Base-by-base conservation (phyloP, 2,329 filamentous ascomycete genomes). In the Penicillium sp. region DNA sequence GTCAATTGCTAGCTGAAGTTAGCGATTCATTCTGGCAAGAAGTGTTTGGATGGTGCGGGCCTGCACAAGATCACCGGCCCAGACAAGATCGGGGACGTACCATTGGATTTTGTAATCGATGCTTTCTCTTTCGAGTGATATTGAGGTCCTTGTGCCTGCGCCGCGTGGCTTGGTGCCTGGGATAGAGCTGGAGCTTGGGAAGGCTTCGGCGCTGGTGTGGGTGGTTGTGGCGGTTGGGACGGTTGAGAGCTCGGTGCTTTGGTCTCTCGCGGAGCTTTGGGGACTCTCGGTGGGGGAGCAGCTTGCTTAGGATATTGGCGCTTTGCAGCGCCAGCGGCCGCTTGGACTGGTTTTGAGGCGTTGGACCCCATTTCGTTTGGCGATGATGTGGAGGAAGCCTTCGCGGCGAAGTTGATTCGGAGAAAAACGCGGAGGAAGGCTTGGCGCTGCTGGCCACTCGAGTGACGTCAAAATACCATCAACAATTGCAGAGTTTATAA, bases 221-320 rank as follows among this genome's bases (percentile, higher is more conserved):
- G 55, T 48, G 32, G 46, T 39, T 36, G 50, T 30, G 43, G 36
- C 30, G 52, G 21, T 43, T 47, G 30, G 12, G 45, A 17, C 17
- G 51, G 44, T 41, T 52, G 24, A 49, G 27, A 42, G 33, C 24
- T 49, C 34, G 44, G 36, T 29, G 52, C 18, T 45, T 47, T 27
- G 12, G 39, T 39, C 23, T 50, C 41, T 42, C 56, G 56, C 68
- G 71, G 13, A 66, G 67, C 50, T 67, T 65, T 30, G 71, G 75
- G 55, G 68, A 73, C 15, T 44, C 65, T 58, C 26, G 69, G 55
- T 27, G 69, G 63, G 17, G 62, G 46, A 26, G 76, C 68, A 10
- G 77, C 64, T 36, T 78, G 73, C 49, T 78, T 77, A 2, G 82
- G 83, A 58, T 84, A 85, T 71, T 83, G 79, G 46, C 83, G 79